Base-by-base conservation (phyloP, 768 basidiomycete species). In the Xerocomellus chrysenteron region DNA sequence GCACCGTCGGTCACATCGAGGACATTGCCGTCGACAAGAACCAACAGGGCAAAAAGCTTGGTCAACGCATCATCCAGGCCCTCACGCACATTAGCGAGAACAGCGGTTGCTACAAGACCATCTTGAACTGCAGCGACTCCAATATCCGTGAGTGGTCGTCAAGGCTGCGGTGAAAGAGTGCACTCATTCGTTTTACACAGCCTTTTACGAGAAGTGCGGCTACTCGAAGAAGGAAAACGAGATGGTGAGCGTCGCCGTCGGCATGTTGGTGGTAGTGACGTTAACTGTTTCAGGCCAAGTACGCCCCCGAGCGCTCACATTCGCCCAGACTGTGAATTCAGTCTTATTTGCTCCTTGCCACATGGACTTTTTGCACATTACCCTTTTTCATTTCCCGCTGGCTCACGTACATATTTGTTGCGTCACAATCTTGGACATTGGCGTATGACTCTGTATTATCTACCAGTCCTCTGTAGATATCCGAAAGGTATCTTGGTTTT, bases 151-250 rank as follows among this genome's bases (percentile, higher is more conserved):
- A 73, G 94, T 85, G 36, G 24, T 21, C 36, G 26, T 57, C 28
- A 46, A 2, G 28, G 17, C 6, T 49, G 47, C 54, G n/a, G 39
- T 17, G 35, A 4, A 21, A 40, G 57, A 13, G 45, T 5, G 58
- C 28, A 51, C 50, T 63, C 41, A 69, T 37, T 21, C n/a, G 44
- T 59, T 32, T 39, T 33, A 24, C 58, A 64, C 68, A 97, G 95
- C 91, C 10, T 99, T 99, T 76, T 99, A 99, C 73, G 79, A 93
- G 73, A 98, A 98, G 74, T 99, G 96, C 69, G 96, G 96, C 21
- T 97, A 76, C 66, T 79, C 82, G 73, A 88, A 86, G 77, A 96
- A 94, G 74, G 95, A 95, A 74, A 86, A 82, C 65, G 92, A 97
- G 73, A 98, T 98, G 95, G 95, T 88, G 54, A 55, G 71, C 17